Base-by-base conservation (phyloP, 768 basidiomycete species). In the Pleurotus sapidus region DNA sequence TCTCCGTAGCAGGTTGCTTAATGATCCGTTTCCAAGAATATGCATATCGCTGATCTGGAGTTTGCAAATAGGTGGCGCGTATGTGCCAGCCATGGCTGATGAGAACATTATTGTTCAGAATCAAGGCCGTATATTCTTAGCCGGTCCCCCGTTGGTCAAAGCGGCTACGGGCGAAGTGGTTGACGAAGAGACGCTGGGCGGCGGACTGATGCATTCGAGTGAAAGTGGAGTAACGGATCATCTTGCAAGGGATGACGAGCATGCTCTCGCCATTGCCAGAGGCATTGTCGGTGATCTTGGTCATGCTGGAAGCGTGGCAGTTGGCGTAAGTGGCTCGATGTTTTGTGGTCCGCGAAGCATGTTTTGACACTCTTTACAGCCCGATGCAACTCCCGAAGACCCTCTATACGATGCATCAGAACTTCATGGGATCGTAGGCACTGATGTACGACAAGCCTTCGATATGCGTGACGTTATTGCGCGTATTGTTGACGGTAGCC, bases 41-140 rank as follows among this genome's bases (percentile, higher is more conserved):
- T 9, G 17, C 20, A 40, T 15, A 34, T 40, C 37, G 49, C 5
- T 59, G 46, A 34, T 34, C 9, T 34, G 30, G 30, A 8, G 43
- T 47, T 20, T 57, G 57, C 47, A 58, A 56, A 63, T 46, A 88
- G 89, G 90, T 57, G 94, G 94, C 57, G 94, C 94, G 40, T 95
- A 94, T 72, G 93, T 96, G 43, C 94, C 95, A 24, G 95, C 95
- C 2, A 96, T 98, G 92, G 92, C 94, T 1, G 95, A 98, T 66
- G 92, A 95, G 72, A 95, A 93, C 61, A 81, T 93, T 63, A 95
- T 93, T 60, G 91, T 93, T 30, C 84, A 87, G 58, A 89, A 95
- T 59, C 94, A 96, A 73, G 95, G 95, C 0, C 88, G 83, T 15
- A 97, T 98, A 62, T 97, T 97, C 76, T 81, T 98, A 15, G 95